Conservation (phyloP, 2,329 filamentous ascomycete species). For the Exophiala dermatitidis region DNA sequence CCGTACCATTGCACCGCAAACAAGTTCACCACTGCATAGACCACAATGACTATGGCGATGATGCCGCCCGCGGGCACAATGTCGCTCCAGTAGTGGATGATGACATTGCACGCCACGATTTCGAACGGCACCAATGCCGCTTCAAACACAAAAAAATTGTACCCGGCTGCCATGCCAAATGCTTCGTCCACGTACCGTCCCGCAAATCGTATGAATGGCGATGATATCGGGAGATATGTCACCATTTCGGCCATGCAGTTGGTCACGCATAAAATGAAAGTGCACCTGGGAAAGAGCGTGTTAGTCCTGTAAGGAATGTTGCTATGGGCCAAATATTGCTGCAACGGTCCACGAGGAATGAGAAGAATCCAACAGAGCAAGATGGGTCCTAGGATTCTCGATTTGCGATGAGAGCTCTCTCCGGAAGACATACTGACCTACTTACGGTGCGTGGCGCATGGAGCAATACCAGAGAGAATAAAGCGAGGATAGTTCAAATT, state of each 20-base stretch:
- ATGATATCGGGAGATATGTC: constrained; percentile 43
- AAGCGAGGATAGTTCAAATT: constrained; percentile 10
- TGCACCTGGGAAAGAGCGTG: constrained; percentile 32
- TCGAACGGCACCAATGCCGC: constrained; percentile 48
- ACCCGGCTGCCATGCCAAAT: constrained; percentile 42
- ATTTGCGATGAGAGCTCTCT: no score
- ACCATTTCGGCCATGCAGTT: constrained; percentile 47
- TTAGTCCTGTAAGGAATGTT: not conserved
- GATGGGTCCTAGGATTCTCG: no score
- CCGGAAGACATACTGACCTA: no score
- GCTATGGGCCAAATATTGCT: no score
- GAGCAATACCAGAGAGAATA: not conserved
- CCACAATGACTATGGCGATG: constrained; percentile 40
- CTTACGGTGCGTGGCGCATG: not conserved
- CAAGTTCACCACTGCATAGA: constrained; percentile 55
- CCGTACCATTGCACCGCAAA: constrained; percentile 69
- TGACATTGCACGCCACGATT: constrained; percentile 45
- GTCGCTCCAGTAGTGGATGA: constrained; percentile 46
- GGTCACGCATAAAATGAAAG: constrained; percentile 40
- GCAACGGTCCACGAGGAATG: no score
- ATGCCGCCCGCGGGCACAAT: constrained; percentile 41
- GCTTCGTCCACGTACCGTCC: constrained; percentile 45
- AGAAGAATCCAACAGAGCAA: no score
- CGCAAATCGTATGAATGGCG: constrained; percentile 42
- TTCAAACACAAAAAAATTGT: constrained; percentile 48